phyloP scores from a whole-genome alignment of 768 basidiomycete species.

The Boletus sp. region DNA sequence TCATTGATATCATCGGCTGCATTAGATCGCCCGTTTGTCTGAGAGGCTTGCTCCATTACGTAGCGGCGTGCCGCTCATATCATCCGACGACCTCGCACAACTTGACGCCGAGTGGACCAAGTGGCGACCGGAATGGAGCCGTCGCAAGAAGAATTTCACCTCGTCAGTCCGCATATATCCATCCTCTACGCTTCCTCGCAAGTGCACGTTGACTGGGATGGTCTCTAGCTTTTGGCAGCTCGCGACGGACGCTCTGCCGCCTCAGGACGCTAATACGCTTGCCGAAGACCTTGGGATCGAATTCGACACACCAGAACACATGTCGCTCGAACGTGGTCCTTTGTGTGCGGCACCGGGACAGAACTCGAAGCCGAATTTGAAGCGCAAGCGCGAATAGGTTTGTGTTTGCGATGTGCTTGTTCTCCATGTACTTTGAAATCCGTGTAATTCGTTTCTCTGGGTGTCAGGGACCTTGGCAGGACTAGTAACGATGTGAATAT shows the following conservation, averaged over 20 bases:
- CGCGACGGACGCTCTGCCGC: constrained; percentile 62
- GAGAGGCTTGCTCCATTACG: constrained; percentile 62
- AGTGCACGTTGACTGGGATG: neutral
- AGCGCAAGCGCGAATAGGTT: constrained; percentile 47
- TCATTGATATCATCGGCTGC: constrained; percentile 2
- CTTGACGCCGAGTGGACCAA: constrained; percentile 72
- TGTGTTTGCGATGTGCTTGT: neutral
- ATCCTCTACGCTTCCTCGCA: neutral
- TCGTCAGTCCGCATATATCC: constrained; percentile 24
- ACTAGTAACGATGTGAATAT: neutral
- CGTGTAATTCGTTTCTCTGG: neutral
- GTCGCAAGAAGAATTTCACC: constrained; percentile 66
- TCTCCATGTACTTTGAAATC: neutral
- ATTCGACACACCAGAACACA: constrained; percentile 70
- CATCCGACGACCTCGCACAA: constrained; percentile 62
- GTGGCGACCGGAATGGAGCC: constrained; percentile 81
- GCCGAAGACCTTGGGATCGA: constrained; percentile 83
- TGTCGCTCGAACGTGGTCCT: constrained; percentile 56
- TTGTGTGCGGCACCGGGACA: constrained; percentile 42
- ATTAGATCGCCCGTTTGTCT: constrained; percentile 47
- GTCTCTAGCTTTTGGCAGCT: constrained; percentile 67
- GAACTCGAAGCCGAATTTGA: constrained; percentile 37
- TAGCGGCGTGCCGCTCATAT: constrained; percentile 58
- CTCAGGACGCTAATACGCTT: constrained; percentile 60
- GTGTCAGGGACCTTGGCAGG: neutral